Evolutionary conservation across 2,329 filamentous ascomycete species (phyloP), one percentile per base, ranked within the genome.

Genomic region (Exophiala oligosperma): DNA sequence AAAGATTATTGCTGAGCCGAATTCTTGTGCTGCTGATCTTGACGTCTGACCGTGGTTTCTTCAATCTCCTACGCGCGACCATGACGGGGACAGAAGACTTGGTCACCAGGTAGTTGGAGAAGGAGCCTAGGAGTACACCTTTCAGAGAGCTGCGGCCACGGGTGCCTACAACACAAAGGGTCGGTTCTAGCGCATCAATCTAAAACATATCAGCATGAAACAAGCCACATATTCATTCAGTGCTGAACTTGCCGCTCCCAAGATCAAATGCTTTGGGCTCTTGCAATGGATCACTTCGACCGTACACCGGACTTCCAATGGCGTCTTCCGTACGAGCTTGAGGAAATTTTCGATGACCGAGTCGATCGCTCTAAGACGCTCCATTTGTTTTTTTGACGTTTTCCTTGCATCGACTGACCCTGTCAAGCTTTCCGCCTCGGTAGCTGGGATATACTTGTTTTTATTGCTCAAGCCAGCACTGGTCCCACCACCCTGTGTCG

Each of bases 241-340:
- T 24, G 56, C 49, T 53, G 56, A 49, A 77, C 82, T 74, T 70
- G 85, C 83, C 66, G 97, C 92, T 78, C 97, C 94, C 0, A 92
- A 96, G 64, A 99, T 92, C 78, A 97, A 83, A 72, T 97, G 92
- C 73, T 94, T 93, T 3, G 94, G 92, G 69, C 90, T 97, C 81
- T 97, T 97, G 86, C 94, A 97, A 75, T 97, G 94, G 65, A 99
- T 88, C 28, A 97, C 93, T 75, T 99, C 94, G 35, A 99, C 88
- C 51, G 96, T 91, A 49, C 97, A 90, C 57, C 92, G 86, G 49
- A 97, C 92, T 72, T 99, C 93, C 58, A 99, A 79, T 64, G 90
- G 85, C 0, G 94, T 99, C 80, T 96, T 96, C 60, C 93, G 84
- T 59, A 99, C 76, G 47, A 97, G 78, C 64, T 88, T 89, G n/a